Conservation (phyloP, 805 yeast genomes). For the Ogataea chonburiensis region DNA sequence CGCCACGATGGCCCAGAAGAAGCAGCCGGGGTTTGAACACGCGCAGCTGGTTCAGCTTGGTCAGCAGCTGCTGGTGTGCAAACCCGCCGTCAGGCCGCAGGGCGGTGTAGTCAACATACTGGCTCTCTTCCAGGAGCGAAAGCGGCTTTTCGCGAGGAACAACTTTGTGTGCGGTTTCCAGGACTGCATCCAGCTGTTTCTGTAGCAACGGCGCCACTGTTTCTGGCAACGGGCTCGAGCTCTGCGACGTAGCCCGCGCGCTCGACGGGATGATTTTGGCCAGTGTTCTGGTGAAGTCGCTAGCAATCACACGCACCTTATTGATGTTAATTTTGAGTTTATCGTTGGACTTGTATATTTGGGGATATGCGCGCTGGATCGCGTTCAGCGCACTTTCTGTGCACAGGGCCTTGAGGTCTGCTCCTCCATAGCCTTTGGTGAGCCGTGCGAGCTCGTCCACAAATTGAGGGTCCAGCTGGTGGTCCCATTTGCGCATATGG, state of each 20-base stretch:
- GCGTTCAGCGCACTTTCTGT: conserved; percentile 94
- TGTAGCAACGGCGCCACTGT: conserved; percentile 63
- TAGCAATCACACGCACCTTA: conserved; percentile 68
- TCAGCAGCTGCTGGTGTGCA: conserved; percentile 59
- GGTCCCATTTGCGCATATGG: conserved; percentile 88
- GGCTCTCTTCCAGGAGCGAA: conserved; percentile 66
- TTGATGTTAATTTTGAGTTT: conserved; percentile 73
- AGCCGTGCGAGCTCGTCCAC: conserved; percentile 65
- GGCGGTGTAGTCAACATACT: conserved; percentile 53
- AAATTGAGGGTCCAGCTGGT: conserved; percentile 60
- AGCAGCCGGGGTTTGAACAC: conserved; percentile 80
- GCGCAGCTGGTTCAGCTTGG: conserved; percentile 45
- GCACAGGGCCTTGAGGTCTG: conserved; percentile 89
- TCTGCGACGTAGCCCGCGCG: conserved; percentile 70
- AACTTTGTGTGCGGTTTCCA: conserved; percentile 48
- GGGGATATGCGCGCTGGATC: conserved; percentile 91
- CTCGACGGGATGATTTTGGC: conserved; percentile 91
- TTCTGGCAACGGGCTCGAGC: conserved; percentile 77
- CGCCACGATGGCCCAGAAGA: conserved; percentile 70
- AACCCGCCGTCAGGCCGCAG: conserved; percentile 59
- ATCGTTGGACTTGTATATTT: conserved; percentile 74
- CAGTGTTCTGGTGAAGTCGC: conserved; percentile 82
- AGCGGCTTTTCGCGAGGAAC: conserved; percentile 60
- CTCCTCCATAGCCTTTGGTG: conserved; percentile 98
- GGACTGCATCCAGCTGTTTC: conserved; percentile 47